Evolutionary conservation across 2,329 filamentous ascomycete genomes (phyloP), one percentile per base, ranked within the genome.

Genomic region (Ilyonectria sp.): DNA sequence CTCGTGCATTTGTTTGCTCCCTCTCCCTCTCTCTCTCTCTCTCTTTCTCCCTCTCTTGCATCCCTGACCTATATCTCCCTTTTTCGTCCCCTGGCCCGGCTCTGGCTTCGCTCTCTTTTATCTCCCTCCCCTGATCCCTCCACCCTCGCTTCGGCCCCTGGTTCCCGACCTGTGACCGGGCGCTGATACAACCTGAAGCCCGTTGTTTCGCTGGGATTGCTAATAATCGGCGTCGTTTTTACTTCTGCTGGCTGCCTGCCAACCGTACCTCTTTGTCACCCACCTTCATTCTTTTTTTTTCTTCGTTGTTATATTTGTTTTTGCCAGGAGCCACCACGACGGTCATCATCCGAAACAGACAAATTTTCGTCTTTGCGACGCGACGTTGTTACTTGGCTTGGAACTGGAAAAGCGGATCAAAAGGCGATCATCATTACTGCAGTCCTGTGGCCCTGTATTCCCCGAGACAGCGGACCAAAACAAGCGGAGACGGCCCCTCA

Each of bases 191-290:
- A 46, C 65, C 50, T 37, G 49, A 40, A 56, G 47, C 62, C 66
- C 50, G 54, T 47, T 72, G 55, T 63, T 63, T 66, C 63, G 55
- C 72, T 65, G 54, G 73, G 67, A 71, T 75, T 74, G 63, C 62
- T 69, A 66, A 71, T 73, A 62, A 47, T 40, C 59, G 40, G 62
- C 52, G 57, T 69, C 57, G 62, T 72, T 66, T 67, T 56, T 44
- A 44, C 46, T 61, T 59, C 44, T 46, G 44, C 44, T 21, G 19
- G 37, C 23, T 59, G 49, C 33, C 35, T 57, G 31, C 35, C 33
- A 50, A 50, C 43, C 35, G 26, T 26, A 57, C 29, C 19, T 49
- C 21, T 47, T 40, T 35, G 58, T 52, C 52, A 55, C 56, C 29
- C 44, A 53, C 49, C n/a, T 21, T 53, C 17, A 33, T 26, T 26